Base-by-base conservation (phyloP, 2,329 filamentous ascomycete genomes). In the Hypocreales sp. region DNA sequence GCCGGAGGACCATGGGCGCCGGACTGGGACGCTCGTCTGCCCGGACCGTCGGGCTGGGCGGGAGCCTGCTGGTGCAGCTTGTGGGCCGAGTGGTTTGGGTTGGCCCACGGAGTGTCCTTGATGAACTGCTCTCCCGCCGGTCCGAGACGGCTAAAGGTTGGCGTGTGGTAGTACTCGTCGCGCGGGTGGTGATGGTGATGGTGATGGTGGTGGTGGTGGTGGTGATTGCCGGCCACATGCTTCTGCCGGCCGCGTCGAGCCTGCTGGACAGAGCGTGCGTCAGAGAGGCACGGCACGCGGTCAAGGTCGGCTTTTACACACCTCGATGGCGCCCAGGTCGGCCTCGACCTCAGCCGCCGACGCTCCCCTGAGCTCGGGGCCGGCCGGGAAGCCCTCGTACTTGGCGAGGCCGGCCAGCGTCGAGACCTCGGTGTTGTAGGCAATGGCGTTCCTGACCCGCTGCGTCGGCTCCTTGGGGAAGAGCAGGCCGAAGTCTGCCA, bases 401-500 rank as follows among this genome's bases (percentile, higher is more conserved):
- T 94, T 95, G 20, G 87, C 86, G 27, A 95, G 66, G 20, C 87
- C 87, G 5, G 86, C 77, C 31, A 98, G 59, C 16, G 94, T 72
- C 0, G 86, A 92, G 5, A 98, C 86, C 49, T 98, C 90, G 38
- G 79, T 80, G 49, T 93, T 95, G 58, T 95, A 95, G 25, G 86
- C 79, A 26, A 84, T 69, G 40, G 92, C 86, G 35, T 94, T 80
- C 35, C 72, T 67, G 33, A 92, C 68, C 43, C 87, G 81, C 42
- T 86, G 77, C 16, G 75, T 68, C 34, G 75, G 72, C 36, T 77
- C 75, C 27, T 76, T 71, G 7, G 83, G 80, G 46, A 92, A 92
- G 29, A 78, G 72, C 39, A 92, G 70, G 31, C 78, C 75, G 46
- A 80, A 93, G 40, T 90, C 81, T 22, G 80, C 74, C 37, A 86